Base-by-base conservation (phyloP, 345 rosid species). In the Hibiscus mutabilis region DNA sequence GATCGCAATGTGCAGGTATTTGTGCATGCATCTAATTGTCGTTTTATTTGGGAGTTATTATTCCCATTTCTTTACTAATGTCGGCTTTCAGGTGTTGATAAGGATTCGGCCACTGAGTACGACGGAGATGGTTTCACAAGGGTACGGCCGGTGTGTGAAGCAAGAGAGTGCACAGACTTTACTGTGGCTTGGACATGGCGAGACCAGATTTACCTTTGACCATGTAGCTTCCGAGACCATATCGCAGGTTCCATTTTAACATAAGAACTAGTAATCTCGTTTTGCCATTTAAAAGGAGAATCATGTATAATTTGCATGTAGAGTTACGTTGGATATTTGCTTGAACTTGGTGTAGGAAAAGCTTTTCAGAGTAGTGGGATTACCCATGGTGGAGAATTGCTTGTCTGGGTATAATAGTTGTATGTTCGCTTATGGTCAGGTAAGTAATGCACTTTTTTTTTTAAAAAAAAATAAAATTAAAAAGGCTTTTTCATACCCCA, bases 381-480 rank as follows among this genome's bases (percentile, higher is more conserved):
- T 89, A 60, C 95, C 98, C 56, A 89, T 91, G 96, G 98, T 94
- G 82, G 96, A 94, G 84, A 94, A 94, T 66, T 94, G 98, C 83
- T 71, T 91, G 79, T 88, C 97, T 60, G 98, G 98, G 37, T 94
- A 91, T 73, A 94, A 94, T 65, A 91, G 97, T 58, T 94, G 96
- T 58, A 87, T 94, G 87, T 94, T 94, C 35, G 97, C 98, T 74
- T 94, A 90, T 72, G 98, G 98, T 31, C 98, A 94, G 96, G 97
- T 91, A 79, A 70, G 75, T 78, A 60, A 68, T 71, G 15, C 31
- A 8, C 1, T 53, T 15, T 29, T 16, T 11, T 15, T 12, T 16
- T 8, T 46, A 27, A 5, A 4, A 9, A 5, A 35, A 6, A 35
- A 35, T 35, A 25, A 37, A 37, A 27, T 37, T 6, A 40, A 9